Base-by-base conservation (phyloP, 2,329 filamentous ascomycete genomes). In the Elsinoe arachidis region DNA sequence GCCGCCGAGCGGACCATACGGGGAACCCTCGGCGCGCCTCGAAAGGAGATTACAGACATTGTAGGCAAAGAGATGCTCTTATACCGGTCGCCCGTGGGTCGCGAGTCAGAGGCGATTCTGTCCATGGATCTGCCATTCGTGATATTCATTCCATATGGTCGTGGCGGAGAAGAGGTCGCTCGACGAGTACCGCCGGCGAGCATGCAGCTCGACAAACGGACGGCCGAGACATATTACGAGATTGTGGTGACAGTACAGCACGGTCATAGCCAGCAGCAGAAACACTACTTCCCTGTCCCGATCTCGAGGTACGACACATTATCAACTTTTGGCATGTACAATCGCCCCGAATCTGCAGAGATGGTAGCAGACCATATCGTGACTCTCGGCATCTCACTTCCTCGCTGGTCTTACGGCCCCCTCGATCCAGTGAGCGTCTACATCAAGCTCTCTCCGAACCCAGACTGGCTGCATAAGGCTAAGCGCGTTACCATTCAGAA, bases 241-340 rank as follows among this genome's bases (percentile, higher is more conserved):
- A 81, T 99, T 61, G 90, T 97, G 57, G 93, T 99, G 54, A 95
- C 87, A 54, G 87, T 99, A 19, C 92, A 97, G 69, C 92, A 97
- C 72, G 90, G 91, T 2, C 85, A 87, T 64, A 83, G 84, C 65
- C 84, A 88, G 61, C 90, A 96, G 73, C 90, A 88, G 73, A 95
- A 95, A 73, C 93, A 95, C 72, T 78, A 84, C 3, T 96, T 96
- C 65, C 89, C 93, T 1, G 87, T 97, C 38, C 92, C 92, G 1
- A 83, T 99, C 64, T 84, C 89, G 63, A 82, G 93, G 68, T 99
- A 97, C 75, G 93, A 99, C 72, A 99, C 92, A 1, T 78, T 99
- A 51, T 96, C 91, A 41, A 97, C 93, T 1, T 99, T 99, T 74
- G 93, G 93, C 73, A 97, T 97, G 93, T 99, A 97, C 77, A 97